phyloP scores from a whole-genome alignment of 495 filamentous ascomycete genomes.

The Neurospora cerealis region DNA sequence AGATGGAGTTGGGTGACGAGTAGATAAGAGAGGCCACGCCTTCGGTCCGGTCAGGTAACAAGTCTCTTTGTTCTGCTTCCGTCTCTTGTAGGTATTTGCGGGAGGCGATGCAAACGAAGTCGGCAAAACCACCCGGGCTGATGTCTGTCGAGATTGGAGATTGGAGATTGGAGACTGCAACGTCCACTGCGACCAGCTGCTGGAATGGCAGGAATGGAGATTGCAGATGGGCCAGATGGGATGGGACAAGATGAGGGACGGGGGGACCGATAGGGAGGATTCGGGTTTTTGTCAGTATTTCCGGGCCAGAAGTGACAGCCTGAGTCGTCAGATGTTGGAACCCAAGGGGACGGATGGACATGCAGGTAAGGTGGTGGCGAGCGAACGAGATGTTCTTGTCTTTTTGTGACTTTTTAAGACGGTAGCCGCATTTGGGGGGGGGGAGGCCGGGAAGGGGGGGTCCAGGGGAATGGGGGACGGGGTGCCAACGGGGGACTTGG shows the following conservation, averaged over 20 bases:
- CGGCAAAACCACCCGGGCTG: neutral
- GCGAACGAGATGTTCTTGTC: constrained; percentile 1
- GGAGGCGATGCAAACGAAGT: neutral
- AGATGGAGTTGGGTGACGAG: neutral
- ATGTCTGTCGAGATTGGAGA: neutral
- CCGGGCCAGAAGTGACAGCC: neutral
- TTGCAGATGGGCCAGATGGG: neutral
- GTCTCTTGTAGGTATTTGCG: neutral
- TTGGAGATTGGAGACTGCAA: neutral
- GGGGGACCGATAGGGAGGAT: neutral
- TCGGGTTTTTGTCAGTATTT: neutral
- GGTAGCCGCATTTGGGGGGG: constrained; percentile 2
- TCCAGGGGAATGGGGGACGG: neutral
- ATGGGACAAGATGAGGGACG: neutral
- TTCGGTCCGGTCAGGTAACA: neutral
- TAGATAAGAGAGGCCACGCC: neutral
- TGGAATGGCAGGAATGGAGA: neutral
- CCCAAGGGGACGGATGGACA: neutral
- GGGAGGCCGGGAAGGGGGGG: neutral
- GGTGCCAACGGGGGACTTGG: neutral
- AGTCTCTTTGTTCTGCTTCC: neutral
- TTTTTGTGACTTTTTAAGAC: constrained; percentile 5
- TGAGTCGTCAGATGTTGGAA: neutral
- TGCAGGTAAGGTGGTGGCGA: constrained; percentile 1
- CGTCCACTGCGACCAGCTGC: neutral